Conservation (phyloP, 306 rosid genomes). For the Quercus wislizeni region DNA sequence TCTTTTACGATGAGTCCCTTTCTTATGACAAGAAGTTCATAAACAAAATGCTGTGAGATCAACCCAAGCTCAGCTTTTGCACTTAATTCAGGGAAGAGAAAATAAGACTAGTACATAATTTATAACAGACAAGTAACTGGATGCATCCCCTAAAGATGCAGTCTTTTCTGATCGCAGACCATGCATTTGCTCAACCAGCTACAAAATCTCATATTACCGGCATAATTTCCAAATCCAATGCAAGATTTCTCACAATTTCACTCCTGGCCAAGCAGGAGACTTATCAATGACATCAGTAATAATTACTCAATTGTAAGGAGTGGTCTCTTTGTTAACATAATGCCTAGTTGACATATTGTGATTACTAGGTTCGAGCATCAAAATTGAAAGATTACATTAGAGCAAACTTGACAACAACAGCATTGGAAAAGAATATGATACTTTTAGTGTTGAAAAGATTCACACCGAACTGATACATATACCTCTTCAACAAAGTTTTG, state of each 20-base stretch:
- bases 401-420: background rate
- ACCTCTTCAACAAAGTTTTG: slow-evolving; percentile 30
- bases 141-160: background rate
- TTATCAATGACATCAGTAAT: background rate
- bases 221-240: background rate
- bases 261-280: background rate
- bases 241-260: background rate
- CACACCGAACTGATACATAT: background rate
- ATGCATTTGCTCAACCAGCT: background rate
- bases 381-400: background rate
- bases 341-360: background rate
- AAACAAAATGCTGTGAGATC: background rate
- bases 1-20: background rate
- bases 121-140: background rate
- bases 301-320: background rate
- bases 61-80: background rate
- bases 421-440: background rate
- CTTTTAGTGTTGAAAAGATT: background rate
- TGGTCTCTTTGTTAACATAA: background rate
- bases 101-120: background rate
- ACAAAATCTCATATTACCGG: background rate
- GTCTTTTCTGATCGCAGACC: background rate
- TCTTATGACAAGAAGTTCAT: background rate
- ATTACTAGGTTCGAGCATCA: background rate
- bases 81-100: background rate